Evolutionary conservation across 2,329 filamentous ascomycete species (phyloP).

Genomic region (Venturia pyrina): DNA sequence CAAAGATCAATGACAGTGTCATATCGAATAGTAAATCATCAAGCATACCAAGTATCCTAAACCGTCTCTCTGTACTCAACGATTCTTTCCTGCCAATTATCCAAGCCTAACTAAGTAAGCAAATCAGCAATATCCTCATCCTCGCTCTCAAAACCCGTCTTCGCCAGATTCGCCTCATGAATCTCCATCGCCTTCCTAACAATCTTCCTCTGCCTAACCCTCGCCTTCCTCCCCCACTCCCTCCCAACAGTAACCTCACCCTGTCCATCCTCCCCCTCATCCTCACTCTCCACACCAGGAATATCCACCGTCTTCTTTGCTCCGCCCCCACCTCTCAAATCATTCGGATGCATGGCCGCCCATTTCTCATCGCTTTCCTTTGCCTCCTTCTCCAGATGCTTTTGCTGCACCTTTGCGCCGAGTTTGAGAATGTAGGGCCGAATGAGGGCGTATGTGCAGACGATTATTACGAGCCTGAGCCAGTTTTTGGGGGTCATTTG

Average conservation of each 20-base stretch:
- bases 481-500: conserved; percentile 36
- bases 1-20: not conserved
- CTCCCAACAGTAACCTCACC: conserved; percentile 39
- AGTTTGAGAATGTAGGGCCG: conserved; percentile 65
- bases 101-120: conserved; percentile 40
- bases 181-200: conserved; percentile 55
- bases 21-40: not conserved
- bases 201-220: conserved; percentile 57
- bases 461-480: conserved; percentile 60
- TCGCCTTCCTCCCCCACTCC: conserved; percentile 61
- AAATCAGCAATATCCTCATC: conserved; percentile 70
- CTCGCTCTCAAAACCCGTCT: conserved; percentile 51
- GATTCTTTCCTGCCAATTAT: not conserved
- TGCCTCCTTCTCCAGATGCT: conserved; percentile 46
- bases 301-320: conserved; percentile 40
- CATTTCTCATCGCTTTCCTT: conserved; percentile 28
- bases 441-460: conserved; percentile 63
- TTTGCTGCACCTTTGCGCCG: conserved; percentile 53
- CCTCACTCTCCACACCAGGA: conserved; percentile 41
- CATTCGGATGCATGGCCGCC: conserved; percentile 24
- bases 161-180: conserved; percentile 45
- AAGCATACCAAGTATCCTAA: not conserved
- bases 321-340: conserved; percentile 22
- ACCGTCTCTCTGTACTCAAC: not conserved
- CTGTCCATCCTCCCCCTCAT: conserved; percentile 28